A percentile compares a stretch with the other conserved stretches of the same genome.
Conservation (phyloP, 257 asterid species). For the Leonotis leonurus region DNA sequence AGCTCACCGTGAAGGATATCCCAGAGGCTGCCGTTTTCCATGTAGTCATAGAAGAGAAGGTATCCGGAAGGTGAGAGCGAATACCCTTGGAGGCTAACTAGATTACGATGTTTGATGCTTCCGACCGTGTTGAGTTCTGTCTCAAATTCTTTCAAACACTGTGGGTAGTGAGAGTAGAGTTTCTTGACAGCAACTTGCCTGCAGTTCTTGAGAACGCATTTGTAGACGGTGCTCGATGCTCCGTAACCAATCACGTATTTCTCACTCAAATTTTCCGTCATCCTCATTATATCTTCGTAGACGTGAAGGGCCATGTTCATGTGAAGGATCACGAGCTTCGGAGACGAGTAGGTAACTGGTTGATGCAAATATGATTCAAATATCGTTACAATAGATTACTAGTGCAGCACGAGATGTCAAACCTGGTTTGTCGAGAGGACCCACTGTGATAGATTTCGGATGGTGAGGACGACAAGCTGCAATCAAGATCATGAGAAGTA, state of each 20-base stretch:
- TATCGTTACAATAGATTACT: not conserved
- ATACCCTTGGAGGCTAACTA: constrained; percentile 86
- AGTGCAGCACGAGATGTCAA: no score
- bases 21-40: constrained; percentile 98
- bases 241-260: constrained; percentile 80
- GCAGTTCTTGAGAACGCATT: constrained; percentile 86
- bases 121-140: constrained; percentile 83
- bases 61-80: constrained; percentile 71
- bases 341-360: constrained; percentile 67
- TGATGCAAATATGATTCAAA: not conserved
- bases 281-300: constrained; percentile 87
- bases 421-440: constrained; percentile 81
- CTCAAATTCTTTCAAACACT: constrained; percentile 68
- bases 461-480: constrained; percentile 66
- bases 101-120: constrained; percentile 83
- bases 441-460: constrained; percentile 36
- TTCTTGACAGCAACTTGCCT: constrained; percentile 82
- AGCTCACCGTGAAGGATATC: constrained; percentile 79
- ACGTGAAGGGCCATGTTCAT: constrained; percentile 97
- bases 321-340: constrained; percentile 94
- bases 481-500: constrained; percentile 68
- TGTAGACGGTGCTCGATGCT: constrained; percentile 93
- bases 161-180: constrained; percentile 58
- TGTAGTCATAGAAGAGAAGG: constrained; percentile 81
- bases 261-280: constrained; percentile 81